phyloP scores from a whole-genome alignment of 257 asterid species.

The Hygrophila difformis region DNA sequence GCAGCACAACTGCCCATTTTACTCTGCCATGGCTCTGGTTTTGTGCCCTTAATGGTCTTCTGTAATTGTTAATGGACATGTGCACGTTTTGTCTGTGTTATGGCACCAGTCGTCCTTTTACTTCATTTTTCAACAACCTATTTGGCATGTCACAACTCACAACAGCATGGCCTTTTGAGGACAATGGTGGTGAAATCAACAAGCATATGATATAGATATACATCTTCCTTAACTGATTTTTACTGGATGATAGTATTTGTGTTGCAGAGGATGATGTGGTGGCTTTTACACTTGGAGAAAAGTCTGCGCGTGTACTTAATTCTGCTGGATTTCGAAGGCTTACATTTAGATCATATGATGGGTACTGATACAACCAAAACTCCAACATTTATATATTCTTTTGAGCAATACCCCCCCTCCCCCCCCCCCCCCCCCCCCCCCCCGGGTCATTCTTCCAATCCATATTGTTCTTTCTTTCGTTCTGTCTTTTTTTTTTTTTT shows the following conservation, averaged over 20 bases:
- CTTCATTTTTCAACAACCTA: no score
- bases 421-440: no score
- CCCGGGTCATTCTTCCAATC: no score
- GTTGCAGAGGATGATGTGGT: constrained; percentile 78
- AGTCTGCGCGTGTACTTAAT: constrained; percentile 39
- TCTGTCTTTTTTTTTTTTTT: not conserved
- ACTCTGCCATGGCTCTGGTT: constrained; percentile 86
- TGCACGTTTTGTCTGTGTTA: not conserved
- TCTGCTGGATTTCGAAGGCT: constrained; percentile 55
- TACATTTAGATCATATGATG: constrained; percentile 45
- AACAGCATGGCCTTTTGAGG: no score
- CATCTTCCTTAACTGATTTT: not conserved
- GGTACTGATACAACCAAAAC: constrained; percentile 30
- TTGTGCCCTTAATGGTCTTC: constrained; percentile 12
- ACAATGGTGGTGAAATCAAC: not conserved
- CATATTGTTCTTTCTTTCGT: not conserved
- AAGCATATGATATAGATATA: not conserved
- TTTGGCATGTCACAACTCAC: no score
- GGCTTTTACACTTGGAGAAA: constrained; percentile 58
- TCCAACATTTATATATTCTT: not conserved
- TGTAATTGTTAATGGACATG: not conserved
- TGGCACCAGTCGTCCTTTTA: no score
- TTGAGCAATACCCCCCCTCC: not conserved
- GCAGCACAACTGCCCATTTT: constrained; percentile 65
- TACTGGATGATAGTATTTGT: constrained; percentile 13